These are phyloP conservation scores for Volvox africanus DNA, from an alignment of 139 green algal species.

Conservation along the genomic window DNA sequence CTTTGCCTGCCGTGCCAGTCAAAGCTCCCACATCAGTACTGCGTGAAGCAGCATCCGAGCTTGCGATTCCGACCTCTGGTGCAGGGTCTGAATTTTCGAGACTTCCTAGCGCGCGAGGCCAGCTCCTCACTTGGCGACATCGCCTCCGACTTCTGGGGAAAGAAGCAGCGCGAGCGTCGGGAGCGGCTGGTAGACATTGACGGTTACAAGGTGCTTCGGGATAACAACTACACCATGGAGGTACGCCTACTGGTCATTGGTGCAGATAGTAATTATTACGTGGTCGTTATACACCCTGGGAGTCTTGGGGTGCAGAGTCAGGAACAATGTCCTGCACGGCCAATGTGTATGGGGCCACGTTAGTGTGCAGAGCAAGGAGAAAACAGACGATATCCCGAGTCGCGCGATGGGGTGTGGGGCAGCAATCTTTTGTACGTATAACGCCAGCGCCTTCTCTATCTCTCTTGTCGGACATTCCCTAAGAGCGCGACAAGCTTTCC, in stretches of 20 bases:
- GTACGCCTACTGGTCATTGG: background rate
- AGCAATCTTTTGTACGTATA: too few relatives aligned
- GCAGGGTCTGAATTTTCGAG: constrained; percentile 35
- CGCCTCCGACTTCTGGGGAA: constrained; percentile 57
- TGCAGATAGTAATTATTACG: too few relatives aligned
- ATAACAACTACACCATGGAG: constrained; percentile 74
- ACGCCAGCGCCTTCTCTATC: too few relatives aligned
- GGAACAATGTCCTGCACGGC: background rate
- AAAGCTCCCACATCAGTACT: background rate
- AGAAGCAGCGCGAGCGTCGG: constrained; percentile 50
- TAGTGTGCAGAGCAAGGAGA: background rate
- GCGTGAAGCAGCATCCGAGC: background rate
- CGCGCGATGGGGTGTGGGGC: too few relatives aligned
- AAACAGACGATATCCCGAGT: background rate
- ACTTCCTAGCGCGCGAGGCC: background rate
- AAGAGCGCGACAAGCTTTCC: background rate
- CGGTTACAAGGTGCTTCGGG: constrained; percentile 60
- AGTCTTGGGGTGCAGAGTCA: too few relatives aligned
- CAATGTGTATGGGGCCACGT: background rate
- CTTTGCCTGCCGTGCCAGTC: background rate
- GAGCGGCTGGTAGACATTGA: constrained; percentile 53
- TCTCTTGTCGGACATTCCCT: background rate
- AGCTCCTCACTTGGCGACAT: constrained; percentile 54
- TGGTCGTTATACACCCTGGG: too few relatives aligned
- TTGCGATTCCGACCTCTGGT: background rate